Percentiles rank a stretch among this genome's conserved stretches.
Evolutionary conservation across 2,329 filamentous ascomycete genomes (phyloP).

Genomic region (Decorospora gaudefroyi): DNA sequence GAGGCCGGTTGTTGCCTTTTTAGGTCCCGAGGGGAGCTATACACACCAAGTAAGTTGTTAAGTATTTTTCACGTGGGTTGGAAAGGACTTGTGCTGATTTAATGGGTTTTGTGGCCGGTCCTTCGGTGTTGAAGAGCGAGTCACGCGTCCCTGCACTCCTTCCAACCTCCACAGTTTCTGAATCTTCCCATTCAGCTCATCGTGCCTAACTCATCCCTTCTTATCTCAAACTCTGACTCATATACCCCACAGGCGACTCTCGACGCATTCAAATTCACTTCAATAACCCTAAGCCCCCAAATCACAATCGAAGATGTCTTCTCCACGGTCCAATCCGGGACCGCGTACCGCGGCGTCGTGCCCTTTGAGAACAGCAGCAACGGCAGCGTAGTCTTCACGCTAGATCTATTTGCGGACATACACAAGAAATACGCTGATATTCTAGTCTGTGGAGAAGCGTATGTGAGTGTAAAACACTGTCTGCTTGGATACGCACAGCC

Average conservation of each 20-base stretch:
- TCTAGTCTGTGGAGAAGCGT: slow-evolving; percentile 79
- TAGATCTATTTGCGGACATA: slow-evolving; percentile 85
- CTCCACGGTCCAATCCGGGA: slow-evolving; percentile 69
- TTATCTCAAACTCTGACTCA: neutral
- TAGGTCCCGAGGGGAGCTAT: slow-evolving; percentile 69
- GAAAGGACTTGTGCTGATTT: no score
- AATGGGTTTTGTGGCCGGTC: no score
- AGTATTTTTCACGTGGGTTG: slow-evolving; percentile 1
- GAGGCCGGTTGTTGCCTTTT: slow-evolving; percentile 56
- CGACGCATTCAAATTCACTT: slow-evolving; percentile 51
- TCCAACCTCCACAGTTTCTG: neutral
- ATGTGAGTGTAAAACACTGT: slow-evolving; percentile 86
- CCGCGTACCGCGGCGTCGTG: slow-evolving; percentile 74
- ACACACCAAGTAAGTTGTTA: slow-evolving; percentile 65
- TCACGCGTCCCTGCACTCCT: neutral
- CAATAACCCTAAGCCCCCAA: slow-evolving; percentile 48
- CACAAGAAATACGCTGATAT: slow-evolving; percentile 67
- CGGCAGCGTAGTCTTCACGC: slow-evolving; percentile 85
- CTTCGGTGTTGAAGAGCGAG: neutral
- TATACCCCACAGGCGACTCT: slow-evolving; percentile 60
- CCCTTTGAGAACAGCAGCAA: slow-evolving; percentile 97
- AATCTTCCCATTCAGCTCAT: neutral
- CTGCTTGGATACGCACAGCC: slow-evolving; percentile 62
- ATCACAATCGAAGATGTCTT: slow-evolving; percentile 71
- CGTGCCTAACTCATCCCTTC: neutral